These are phyloP conservation scores for Daldinia sp. DNA, from an alignment of 2,329 filamentous ascomycete species.

Conservation along the genomic window DNA sequence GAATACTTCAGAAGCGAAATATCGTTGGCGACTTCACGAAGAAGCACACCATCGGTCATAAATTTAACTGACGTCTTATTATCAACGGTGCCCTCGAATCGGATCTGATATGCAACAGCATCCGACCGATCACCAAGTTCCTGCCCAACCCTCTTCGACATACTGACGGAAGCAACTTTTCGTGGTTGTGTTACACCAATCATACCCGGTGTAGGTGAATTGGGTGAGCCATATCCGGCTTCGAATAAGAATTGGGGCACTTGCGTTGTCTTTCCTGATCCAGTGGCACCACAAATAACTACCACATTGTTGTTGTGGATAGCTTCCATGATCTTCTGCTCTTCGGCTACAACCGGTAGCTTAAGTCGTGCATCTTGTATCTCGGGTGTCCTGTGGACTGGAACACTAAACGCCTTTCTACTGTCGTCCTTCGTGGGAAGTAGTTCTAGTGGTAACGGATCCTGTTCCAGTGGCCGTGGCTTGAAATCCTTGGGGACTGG, in stretches of 20 bases:
- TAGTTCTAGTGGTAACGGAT: conserved; percentile 73
- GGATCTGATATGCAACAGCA: conserved; percentile 89
- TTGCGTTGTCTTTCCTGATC: conserved; percentile 97
- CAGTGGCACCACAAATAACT: conserved; percentile 92
- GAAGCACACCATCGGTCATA: conserved; percentile 96
- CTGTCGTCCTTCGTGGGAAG: conserved; percentile 65
- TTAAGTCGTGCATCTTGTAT: conserved; percentile 82
- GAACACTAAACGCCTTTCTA: conserved; percentile 79
- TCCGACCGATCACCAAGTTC: conserved; percentile 82
- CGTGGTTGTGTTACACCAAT: conserved; percentile 95
- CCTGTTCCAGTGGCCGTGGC: conserved; percentile 73
- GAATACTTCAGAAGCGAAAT: conserved; percentile 91
- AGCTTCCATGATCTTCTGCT: conserved; percentile 98
- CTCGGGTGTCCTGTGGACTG: conserved; percentile 72
- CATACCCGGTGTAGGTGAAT: conserved; percentile 85
- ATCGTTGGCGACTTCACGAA: conserved; percentile 90
- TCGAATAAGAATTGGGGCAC: conserved; percentile 96
- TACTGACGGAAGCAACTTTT: conserved; percentile 93
- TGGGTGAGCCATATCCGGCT: conserved; percentile 83
- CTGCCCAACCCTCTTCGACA: conserved; percentile 89
- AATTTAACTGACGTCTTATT: conserved; percentile 92
- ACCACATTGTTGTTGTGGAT: conserved; percentile 91
- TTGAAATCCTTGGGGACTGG: conserved; percentile 69
- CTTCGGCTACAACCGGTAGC: conserved; percentile 90
- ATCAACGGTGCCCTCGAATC: conserved; percentile 86